Base-by-base conservation (phyloP, 352 stramenopile species). In the Pythium utonaiense region DNA sequence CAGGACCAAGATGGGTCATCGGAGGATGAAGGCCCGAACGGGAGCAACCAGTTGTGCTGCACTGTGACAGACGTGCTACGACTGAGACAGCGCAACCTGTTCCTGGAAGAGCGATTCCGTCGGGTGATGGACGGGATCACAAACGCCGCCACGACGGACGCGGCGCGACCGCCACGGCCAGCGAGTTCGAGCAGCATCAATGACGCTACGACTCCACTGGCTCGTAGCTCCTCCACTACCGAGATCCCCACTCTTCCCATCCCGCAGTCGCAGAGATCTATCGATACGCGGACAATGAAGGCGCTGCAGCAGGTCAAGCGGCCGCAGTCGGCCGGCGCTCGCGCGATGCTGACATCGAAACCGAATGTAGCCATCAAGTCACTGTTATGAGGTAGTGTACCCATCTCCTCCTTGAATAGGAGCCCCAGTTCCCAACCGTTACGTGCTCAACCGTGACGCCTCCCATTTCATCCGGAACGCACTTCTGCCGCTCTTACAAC, bases 41-140 rank as follows among this genome's bases (percentile, higher is more conserved):
- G 40, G n/a, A 58, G 36, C 16, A 53, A 64, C 22, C 56, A 61
- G 33, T 34, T 60, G 13, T 48, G 55, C 38, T 61, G 49, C 45
- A 65, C 59, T 9, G 30, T 79, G 19, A 68, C 68, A 34, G 75
- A 88, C 28, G 59, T 89, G 27, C 77, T 86, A 49, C 70, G 75
- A 6, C 70, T 90, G 8, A 70, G 74, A 7, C 57, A 82, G 61
- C 75, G 80, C 8, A 90, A 88, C 30, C 31, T 71, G 30, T 90
- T 78, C 34, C 64, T 90, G 3, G 80, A 88, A 49, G 75, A 88
- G 27, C 80, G 77, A 0, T 86, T 85, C 38, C 80, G 80, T 19
- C 8, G 25, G 3, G 41, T 16, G 2, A 12, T 30, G 40, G 49
- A 51, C 6, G 45, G 42, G 22, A 50, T 13, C 42, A 6, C 22